phyloP scores from a whole-genome alignment of 495 filamentous ascomycete species.

The Glutinoglossum americanum region DNA sequence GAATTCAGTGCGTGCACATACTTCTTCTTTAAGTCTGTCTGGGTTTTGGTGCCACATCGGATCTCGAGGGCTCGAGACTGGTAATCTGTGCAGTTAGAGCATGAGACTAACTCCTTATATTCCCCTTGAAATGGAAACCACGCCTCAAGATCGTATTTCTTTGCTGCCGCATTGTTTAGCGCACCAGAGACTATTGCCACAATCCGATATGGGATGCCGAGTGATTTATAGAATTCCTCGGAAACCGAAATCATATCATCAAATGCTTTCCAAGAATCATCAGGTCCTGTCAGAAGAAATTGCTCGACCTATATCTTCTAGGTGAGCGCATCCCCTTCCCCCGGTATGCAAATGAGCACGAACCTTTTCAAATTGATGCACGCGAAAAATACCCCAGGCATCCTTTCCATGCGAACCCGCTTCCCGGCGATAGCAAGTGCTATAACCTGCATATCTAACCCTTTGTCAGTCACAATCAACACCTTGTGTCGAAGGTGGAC shows the following conservation, averaged over 20 bases:
- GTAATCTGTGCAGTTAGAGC: slow-evolving; percentile 92
- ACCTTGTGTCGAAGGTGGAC: not conserved
- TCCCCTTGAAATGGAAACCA: slow-evolving; percentile 95
- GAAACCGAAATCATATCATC: slow-evolving; percentile 77
- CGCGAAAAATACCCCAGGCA: slow-evolving; percentile 94
- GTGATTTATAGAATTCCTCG: slow-evolving; percentile 84
- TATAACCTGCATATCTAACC: slow-evolving; percentile 65
- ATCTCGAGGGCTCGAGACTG: slow-evolving; percentile 78
- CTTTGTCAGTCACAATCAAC: not conserved
- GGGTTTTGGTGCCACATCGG: slow-evolving; percentile 56
- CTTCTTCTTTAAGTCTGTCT: slow-evolving; percentile 62
- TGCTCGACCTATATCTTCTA: slow-evolving; percentile 48
- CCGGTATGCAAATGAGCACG: slow-evolving; percentile 3
- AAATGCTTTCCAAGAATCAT: slow-evolving; percentile 85
- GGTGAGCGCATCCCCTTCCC: not conserved
- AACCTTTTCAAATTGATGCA: slow-evolving; percentile 96
- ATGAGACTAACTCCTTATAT: slow-evolving; percentile 93
- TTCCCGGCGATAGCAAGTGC: slow-evolving; percentile 87
- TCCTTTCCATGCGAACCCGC: slow-evolving; percentile 83
- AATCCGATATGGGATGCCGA: slow-evolving; percentile 73
- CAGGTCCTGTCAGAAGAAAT: slow-evolving; percentile 83
- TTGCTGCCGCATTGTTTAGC: slow-evolving; percentile 78
- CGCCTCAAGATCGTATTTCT: slow-evolving; percentile 92
- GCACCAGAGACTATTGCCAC: slow-evolving; percentile 89
- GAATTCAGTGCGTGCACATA: slow-evolving; percentile 90